These are phyloP conservation scores for Lipomyces starkeyi DNA, from an alignment of 805 yeast genomes.

Conservation along the genomic window DNA sequence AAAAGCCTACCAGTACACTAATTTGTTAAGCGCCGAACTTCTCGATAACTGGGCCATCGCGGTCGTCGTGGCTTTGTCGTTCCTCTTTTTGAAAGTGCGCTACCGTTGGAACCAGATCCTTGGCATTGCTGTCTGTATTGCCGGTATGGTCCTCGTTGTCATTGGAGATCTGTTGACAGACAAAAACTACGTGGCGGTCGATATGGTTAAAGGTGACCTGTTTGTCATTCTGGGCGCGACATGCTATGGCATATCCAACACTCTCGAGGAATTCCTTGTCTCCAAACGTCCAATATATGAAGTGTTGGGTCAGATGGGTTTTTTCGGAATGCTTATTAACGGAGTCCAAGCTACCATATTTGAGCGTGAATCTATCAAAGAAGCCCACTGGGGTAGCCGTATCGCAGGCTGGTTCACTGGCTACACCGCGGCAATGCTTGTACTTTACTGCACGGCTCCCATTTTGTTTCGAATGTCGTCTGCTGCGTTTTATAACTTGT, in stretches of 20 bases:
- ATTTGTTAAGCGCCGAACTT: conserved; percentile 51
- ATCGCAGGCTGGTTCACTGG: conserved; percentile 55
- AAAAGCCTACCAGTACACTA: conserved; percentile 53
- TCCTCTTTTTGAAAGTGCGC: conserved; percentile 51
- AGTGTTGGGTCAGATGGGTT: conserved; percentile 53
- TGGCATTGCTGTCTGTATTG: conserved; percentile 51
- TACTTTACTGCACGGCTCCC: conserved; percentile 52
- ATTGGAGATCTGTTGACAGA: conserved; percentile 51
- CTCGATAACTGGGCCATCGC: conserved; percentile 55
- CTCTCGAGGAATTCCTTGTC: conserved; percentile 53
- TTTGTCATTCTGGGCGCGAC: conserved; percentile 54
- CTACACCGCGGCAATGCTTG: conserved; percentile 49
- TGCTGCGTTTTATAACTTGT: conserved; percentile 55
- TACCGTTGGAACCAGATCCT: conserved; percentile 54
- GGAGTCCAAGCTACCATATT: conserved; percentile 55
- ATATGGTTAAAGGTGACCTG: conserved; percentile 53
- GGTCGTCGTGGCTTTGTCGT: conserved; percentile 52
- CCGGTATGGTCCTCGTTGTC: conserved; percentile 52
- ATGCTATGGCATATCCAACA: conserved; percentile 54
- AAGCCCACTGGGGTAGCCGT: conserved; percentile 49
- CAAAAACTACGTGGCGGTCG: conserved; percentile 49
- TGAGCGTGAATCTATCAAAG: conserved; percentile 47
- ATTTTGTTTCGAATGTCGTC: conserved; percentile 54
- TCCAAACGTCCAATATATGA: conserved; percentile 54
- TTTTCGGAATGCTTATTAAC: conserved; percentile 51